A percentile compares a stretch with the other conserved stretches of the same genome.
phyloP scores from a whole-genome alignment of 129 eudicot species.

The Chrysanthemum lavandulifolium region DNA sequence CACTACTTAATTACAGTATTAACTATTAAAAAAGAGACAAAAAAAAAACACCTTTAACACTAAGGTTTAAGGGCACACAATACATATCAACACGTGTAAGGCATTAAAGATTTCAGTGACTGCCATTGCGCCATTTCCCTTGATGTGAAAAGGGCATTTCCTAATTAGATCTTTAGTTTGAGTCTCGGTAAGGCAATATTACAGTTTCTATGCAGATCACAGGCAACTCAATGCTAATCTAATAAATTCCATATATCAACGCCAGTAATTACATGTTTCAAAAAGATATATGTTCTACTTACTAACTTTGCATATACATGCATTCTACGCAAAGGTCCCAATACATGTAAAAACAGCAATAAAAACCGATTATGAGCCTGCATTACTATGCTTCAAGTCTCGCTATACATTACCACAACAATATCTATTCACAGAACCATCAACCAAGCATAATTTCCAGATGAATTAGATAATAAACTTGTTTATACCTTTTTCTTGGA shows the following conservation, averaged over 20 bases:
- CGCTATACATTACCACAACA: conserved; percentile 1
- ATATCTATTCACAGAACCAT: conserved; percentile 8
- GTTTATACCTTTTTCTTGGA: conserved; percentile 70
- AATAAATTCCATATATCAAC: neutral
- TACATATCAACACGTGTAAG: neutral
- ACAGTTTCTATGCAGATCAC: neutral
- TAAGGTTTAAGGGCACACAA: neutral
- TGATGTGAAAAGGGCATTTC: conserved; percentile 10
- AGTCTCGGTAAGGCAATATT: neutral
- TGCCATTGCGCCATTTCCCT: neutral
- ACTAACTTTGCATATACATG: conserved; percentile 5
- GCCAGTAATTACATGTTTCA: too few species aligned
- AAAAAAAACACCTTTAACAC: too few species aligned
- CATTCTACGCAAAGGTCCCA: conserved; percentile 3
- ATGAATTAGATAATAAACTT: conserved; percentile 13
- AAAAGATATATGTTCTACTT: neutral
- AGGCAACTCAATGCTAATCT: neutral
- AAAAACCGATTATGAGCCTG: conserved; percentile 1
- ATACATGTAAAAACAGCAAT: neutral
- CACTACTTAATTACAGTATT: neutral
- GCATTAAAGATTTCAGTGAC: neutral
- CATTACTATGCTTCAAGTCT: conserved; percentile 6
- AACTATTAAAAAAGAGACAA: neutral
- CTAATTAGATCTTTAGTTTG: neutral
- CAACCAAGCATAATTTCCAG: neutral